Evolutionary conservation across 306 rosid species (phyloP), one percentile per base, ranked within the genome.

Genomic region (Carpinus viminea): DNA sequence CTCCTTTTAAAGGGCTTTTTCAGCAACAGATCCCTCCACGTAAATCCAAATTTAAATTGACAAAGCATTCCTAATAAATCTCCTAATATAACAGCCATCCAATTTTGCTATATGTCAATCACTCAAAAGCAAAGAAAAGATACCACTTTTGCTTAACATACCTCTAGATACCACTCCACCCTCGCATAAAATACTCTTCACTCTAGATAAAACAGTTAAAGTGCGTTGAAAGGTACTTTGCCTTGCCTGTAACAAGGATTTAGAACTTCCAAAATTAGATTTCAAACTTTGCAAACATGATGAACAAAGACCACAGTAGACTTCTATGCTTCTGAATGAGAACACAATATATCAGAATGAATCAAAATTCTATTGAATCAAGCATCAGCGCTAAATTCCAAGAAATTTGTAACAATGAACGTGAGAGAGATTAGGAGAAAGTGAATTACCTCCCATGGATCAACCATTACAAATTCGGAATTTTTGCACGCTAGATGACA

Each of bases 381-480:
- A 56, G 24, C 28, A 68, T 55, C 8, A 46, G 45, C 70, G 48
- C 26, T 64, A 68, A 74, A 82, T 74, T 51, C 65, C 28, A 9
- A 31, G 13, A 43, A 69, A 45, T 61, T 15, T 54, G 51, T 8
- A 54, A 61, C 4, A 54, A 4, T n/a, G 13, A 4, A 3, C 68
- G 34, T 61, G 51, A 26, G 47, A 21, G 47, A 72, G 76, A n/a
- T 46, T 75, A 36, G 51, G 47, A 76, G 50, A 43, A 72, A 74
- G 64, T 55, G 71, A 55, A 8, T 56, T 88, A 92, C 98, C 92
- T 95, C 99, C 98, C 99, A 95, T 48, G 91, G 93, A 88, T 95
- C 99, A 80, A 93, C 97, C 98, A 93, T 95, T 78, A 93, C 38
- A 78, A 90, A 93, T 8, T 87, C 88, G 45, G 98, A 95, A 88